These are phyloP conservation scores for Friedmanniomyces simplex DNA, from an alignment of 495 filamentous ascomycete species.

Conservation along the genomic window DNA sequence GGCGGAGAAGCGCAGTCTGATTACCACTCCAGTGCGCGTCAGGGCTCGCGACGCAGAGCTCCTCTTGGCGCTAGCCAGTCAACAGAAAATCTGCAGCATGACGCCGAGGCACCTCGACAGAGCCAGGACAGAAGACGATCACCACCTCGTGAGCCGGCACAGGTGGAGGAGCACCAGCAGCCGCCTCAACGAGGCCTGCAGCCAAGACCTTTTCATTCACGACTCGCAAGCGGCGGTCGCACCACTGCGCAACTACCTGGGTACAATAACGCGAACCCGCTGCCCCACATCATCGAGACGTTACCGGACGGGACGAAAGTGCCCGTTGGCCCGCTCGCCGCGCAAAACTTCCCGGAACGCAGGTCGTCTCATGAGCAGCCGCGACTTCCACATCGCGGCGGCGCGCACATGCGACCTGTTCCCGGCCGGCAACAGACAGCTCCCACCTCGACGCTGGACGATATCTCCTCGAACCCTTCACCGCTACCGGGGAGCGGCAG, in stretches of 20 bases:
- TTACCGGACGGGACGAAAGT: constrained; percentile 25
- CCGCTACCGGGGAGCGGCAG: constrained; percentile 56
- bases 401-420: constrained; percentile 20
- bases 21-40: neutral
- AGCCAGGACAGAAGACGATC: neutral
- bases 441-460: constrained; percentile 37
- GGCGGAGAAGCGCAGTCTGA: neutral
- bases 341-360: constrained; percentile 27
- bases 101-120: neutral
- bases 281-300: constrained; percentile 34
- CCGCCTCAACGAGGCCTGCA: constrained; percentile 11
- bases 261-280: constrained; percentile 23
- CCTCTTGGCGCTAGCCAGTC: constrained; percentile 3
- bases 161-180: constrained; percentile 4
- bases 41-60: constrained; percentile 3
- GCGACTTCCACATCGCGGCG: constrained; percentile 14
- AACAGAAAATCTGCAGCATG: constrained; percentile 1
- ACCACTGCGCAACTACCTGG: constrained; percentile 34
- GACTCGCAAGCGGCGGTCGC: constrained; percentile 33
- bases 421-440: constrained; percentile 13
- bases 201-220: constrained; percentile 30
- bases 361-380: constrained; percentile 27
- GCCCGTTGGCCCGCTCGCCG: constrained; percentile 6
- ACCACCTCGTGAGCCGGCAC: neutral
- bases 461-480: constrained; percentile 53